Base-by-base conservation (phyloP, 345 rosid species). In the Leavenworthia alabamica region DNA sequence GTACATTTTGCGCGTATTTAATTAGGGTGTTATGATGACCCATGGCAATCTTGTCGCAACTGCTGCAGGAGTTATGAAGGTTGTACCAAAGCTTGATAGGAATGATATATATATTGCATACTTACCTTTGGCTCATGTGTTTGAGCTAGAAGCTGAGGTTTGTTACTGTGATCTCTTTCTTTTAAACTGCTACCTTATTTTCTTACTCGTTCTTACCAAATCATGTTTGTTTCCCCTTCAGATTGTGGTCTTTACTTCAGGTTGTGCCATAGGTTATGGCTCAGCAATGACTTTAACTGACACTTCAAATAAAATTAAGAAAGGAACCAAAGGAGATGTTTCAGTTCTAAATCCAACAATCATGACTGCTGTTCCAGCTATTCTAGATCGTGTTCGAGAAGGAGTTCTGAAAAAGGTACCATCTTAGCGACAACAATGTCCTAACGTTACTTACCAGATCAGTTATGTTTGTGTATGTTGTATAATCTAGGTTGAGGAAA, bases 91-190 rank as follows among this genome's bases (percentile, higher is more conserved):
- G 35, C 52, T 84, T 20, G 73, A 81, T 20, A 73, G 20, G 14
- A 66, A 73, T 45, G 96, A 91, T 58, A 77, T 70, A 17, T 91
- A 78, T 45, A 51, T 91, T 70, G 98, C 92, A 1, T 91, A 86
- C 73, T 82, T 91, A 82, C 96, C 98, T 48, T 77, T 91, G 50
- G 96, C 96, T 70, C 98, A 91, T 83, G 96, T 91, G 67, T 81
- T 91, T 58, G 98, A 91, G 62, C 80, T 91, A 62, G 96, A 81
- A 56, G 95, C 95, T 69, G 98, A 88, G 96, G 98, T 88, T 60
- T 20, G 32, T 59, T 53, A 16, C 19, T 17, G 13, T 15, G n/a
- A n/a, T n/a, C 59, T 29, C 15, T 26, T 7, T 56, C 12, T 44
- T 36, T 32, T 15, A 20, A 24, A 3, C 13, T 48, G 5, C 8